A percentile compares a stretch with the other conserved stretches of the same genome.
Conservation (phyloP, 2,329 filamentous ascomycete genomes). For the Scortechinia acanthostroma region DNA sequence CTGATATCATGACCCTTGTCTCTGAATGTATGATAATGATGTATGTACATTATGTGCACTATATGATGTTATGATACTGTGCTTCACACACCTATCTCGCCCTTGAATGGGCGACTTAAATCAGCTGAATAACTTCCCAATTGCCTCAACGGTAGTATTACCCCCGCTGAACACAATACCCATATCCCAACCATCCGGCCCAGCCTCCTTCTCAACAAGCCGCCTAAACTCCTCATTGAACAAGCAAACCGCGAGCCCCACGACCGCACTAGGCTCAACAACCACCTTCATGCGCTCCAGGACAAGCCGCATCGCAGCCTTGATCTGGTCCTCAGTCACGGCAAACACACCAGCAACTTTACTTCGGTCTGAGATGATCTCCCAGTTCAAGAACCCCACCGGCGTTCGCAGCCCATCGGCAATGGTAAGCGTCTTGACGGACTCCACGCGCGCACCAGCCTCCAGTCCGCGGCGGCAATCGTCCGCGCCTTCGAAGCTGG, state of each 20-base stretch:
- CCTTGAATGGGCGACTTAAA: no score
- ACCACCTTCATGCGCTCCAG: slow-evolving; percentile 2
- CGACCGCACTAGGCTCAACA: slow-evolving; percentile 2
- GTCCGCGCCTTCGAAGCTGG: not conserved
- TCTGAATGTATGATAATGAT: not conserved
- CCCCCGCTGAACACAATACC: slow-evolving; percentile 2
- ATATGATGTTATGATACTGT: no score
- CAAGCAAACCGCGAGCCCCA: not conserved
- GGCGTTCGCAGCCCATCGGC: not conserved
- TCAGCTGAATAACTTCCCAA: not conserved
- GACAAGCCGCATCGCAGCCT: not conserved
- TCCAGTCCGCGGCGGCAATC: not conserved
- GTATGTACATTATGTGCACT: no score
- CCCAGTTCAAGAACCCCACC: slow-evolving; percentile 1
- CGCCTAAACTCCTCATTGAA: not conserved
- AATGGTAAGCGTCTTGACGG: not conserved
- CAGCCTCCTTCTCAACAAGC: not conserved
- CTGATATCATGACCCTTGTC: no score
- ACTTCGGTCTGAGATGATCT: not conserved
- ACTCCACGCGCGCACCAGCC: not conserved
- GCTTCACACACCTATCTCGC: no score
- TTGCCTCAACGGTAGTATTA: not conserved
- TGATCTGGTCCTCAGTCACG: slow-evolving; percentile 2
- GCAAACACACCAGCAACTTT: not conserved
- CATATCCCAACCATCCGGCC: not conserved